These are phyloP conservation scores for Ascochyta fabae DNA, from an alignment of 2,329 filamentous ascomycete species.

Conservation along the genomic window DNA sequence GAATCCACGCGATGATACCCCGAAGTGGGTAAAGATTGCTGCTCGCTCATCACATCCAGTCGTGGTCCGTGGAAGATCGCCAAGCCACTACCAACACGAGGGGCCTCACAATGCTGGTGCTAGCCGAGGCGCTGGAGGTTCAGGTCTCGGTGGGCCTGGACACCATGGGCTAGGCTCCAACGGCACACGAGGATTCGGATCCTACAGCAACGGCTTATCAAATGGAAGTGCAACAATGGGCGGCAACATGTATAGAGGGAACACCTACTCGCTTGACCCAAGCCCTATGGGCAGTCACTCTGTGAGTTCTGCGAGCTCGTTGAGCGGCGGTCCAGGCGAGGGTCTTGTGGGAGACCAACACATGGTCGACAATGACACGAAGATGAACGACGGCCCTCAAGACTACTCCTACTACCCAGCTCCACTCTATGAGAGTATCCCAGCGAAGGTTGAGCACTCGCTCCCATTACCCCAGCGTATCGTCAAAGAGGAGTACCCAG, in stretches of 20 bases:
- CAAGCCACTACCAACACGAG: slow-evolving; percentile 56
- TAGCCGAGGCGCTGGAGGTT: slow-evolving; percentile 43
- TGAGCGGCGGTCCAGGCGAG: slow-evolving; percentile 51
- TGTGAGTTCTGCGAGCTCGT: slow-evolving; percentile 53
- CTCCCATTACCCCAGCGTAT: slow-evolving; percentile 46
- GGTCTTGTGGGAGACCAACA: slow-evolving; percentile 52
- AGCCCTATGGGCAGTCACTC: slow-evolving; percentile 52
- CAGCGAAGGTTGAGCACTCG: slow-evolving; percentile 39
- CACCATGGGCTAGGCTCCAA: slow-evolving; percentile 71
- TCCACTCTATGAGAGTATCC: slow-evolving; percentile 52
- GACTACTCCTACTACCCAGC: slow-evolving; percentile 57
- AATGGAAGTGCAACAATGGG: slow-evolving; percentile 42
- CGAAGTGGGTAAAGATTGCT: slow-evolving; percentile 48
- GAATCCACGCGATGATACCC: slow-evolving; percentile 33
- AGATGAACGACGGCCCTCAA: slow-evolving; percentile 51
- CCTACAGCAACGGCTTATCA: slow-evolving; percentile 43
- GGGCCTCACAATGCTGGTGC: slow-evolving; percentile 50
- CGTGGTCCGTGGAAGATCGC: slow-evolving; percentile 51
- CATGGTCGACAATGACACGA: slow-evolving; percentile 46
- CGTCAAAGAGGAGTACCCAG: slow-evolving; percentile 53
- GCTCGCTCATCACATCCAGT: slow-evolving; percentile 45
- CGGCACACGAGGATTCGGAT: slow-evolving; percentile 56
- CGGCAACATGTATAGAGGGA: slow-evolving; percentile 43
- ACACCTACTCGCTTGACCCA: slow-evolving; percentile 48
- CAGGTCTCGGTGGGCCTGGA: slow-evolving; percentile 39